These are phyloP conservation scores for Coprinopsis cinerea DNA, from an alignment of 768 basidiomycete genomes.

Conservation along the genomic window DNA sequence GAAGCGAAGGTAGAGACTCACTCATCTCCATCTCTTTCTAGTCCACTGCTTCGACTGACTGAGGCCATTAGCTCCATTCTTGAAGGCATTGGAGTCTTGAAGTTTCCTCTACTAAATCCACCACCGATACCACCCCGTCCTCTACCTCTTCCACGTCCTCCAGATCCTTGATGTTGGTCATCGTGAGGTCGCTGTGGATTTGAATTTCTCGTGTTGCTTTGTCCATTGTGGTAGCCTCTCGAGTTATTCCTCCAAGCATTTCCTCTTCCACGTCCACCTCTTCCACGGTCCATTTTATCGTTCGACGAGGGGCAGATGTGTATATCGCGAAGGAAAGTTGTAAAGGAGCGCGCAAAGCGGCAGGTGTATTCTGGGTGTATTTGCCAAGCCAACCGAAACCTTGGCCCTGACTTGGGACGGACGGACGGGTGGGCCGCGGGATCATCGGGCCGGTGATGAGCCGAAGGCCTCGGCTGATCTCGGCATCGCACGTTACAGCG, in stretches of 20 bases:
- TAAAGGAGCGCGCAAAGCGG: too few species aligned
- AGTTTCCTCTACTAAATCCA: constrained; percentile 10
- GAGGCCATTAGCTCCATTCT: constrained; percentile 63
- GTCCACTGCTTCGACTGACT: constrained; percentile 70
- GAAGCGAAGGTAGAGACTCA: constrained; percentile 34
- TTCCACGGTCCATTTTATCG: neutral
- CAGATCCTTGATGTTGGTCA: neutral
- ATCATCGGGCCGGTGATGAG: too few species aligned
- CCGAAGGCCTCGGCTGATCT: too few species aligned
- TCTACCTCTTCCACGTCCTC: constrained; percentile 9
- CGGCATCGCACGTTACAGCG: too few species aligned
- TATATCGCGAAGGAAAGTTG: neutral
- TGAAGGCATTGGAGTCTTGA: constrained; percentile 6
- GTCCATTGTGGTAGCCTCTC: neutral
- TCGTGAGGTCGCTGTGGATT: neutral
- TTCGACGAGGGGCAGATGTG: too few species aligned
- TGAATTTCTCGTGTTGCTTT: neutral
- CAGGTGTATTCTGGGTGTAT: neutral
- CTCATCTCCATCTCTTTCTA: constrained; percentile 72
- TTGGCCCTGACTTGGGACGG: too few species aligned
- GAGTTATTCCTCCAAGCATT: neutral
- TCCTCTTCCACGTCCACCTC: neutral
- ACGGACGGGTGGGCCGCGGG: too few species aligned
- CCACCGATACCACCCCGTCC: constrained; percentile 13
- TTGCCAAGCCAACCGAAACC: neutral